Conservation (phyloP, 169 alveolate species). For the Plasmodium ovale region DNA sequence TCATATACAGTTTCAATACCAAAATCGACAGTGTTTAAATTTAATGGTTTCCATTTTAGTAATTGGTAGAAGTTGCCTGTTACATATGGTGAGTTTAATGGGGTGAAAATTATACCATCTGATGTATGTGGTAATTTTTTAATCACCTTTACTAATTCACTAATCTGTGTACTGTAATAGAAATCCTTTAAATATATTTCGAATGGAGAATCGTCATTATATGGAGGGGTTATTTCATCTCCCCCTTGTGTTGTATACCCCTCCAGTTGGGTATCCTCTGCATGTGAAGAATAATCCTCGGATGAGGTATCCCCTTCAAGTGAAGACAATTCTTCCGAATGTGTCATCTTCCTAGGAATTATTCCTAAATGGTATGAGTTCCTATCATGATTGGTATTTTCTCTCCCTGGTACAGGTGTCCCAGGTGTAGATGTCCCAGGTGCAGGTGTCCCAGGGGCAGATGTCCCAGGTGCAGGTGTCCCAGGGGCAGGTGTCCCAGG, state of each 20-base stretch:
- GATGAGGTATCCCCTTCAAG: not conserved
- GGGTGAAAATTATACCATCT: conserved; percentile 97
- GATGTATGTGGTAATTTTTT: conserved; percentile 93
- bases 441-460: too few species aligned
- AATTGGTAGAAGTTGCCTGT: conserved; percentile 96
- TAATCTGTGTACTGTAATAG: conserved; percentile 89
- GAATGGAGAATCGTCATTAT: conserved; percentile 18
- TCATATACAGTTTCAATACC: conserved; percentile 85
- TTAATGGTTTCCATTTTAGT: conserved; percentile 97
- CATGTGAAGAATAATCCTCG: not conserved
- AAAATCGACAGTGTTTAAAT: conserved; percentile 94
- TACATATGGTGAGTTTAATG: conserved; percentile 91
- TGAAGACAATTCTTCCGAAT: not conserved
- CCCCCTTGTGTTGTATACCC: not conserved
- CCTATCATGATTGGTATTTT: not conserved
- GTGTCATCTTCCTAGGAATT: not conserved
- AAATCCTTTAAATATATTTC: conserved; percentile 90
- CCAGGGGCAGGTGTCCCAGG: too few species aligned
- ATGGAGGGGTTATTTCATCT: not conserved
- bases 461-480: too few species aligned
- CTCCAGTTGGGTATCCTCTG: not conserved
- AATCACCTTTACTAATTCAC: conserved; percentile 85
- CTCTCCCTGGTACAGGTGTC: too few species aligned
- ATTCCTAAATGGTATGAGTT: too few species aligned
- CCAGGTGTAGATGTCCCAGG: too few species aligned